Evolutionary conservation across 2,329 filamentous ascomycete species (phyloP).

Genomic region (Alternaria arborescens): DNA sequence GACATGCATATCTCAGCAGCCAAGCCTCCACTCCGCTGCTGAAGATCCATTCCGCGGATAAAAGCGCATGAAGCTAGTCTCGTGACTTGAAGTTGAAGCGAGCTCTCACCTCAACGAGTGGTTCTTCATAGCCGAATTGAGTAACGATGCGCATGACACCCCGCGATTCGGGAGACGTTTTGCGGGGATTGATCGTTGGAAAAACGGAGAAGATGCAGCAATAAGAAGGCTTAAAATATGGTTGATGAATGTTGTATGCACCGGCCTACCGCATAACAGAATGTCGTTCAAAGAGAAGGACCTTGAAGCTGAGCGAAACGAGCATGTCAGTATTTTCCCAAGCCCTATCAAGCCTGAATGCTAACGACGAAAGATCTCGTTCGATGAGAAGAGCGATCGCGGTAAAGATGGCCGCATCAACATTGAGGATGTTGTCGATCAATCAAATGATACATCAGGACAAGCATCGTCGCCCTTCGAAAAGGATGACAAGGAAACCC

Average conservation of each 20-base stretch:
- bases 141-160: constrained; percentile 11
- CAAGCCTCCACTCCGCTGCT: constrained; percentile 3
- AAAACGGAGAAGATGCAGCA: constrained; percentile 1
- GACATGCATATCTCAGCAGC: neutral
- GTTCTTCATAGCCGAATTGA: neutral
- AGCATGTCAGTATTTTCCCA: neutral
- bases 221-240: neutral
- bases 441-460: neutral
- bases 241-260: too few species aligned
- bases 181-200: constrained; percentile 15
- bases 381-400: neutral
- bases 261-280: accelerated
- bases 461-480: constrained; percentile 4
- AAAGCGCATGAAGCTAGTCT: neutral
- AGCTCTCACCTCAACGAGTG: neutral
- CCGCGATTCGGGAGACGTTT: constrained; percentile 14
- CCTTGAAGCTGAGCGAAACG: constrained; percentile 1
- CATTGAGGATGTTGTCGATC: accelerated
- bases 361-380: neutral
- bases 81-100: neutral
- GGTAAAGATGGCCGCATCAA: neutral
- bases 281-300: neutral
- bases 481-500: constrained; percentile 34
- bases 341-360: accelerated
- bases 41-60: neutral